phyloP scores from a whole-genome alignment of 306 rosid genomes.

The Gillenia trifoliata region DNA sequence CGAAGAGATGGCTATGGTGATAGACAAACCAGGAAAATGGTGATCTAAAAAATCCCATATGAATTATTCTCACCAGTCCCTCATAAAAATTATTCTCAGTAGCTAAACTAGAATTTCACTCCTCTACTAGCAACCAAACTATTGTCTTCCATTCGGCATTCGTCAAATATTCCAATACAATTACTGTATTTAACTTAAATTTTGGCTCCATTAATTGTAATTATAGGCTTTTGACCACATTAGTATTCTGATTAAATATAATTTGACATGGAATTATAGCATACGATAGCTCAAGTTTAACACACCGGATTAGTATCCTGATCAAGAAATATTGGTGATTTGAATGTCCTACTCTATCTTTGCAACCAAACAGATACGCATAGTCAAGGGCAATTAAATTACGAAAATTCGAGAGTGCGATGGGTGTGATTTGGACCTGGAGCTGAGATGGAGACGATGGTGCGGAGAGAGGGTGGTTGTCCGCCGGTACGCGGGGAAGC shows the following conservation, averaged over 20 bases:
- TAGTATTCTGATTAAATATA: neutral
- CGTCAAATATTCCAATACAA: neutral
- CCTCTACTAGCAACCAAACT: neutral
- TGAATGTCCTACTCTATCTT: slow-evolving; percentile 3
- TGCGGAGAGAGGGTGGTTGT: slow-evolving; percentile 51
- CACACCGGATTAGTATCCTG: neutral
- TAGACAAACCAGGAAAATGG: neutral
- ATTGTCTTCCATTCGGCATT: neutral
- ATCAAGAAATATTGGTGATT: neutral
- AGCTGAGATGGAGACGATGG: slow-evolving; percentile 23
- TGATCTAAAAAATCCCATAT: too few species aligned
- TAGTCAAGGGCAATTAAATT: neutral
- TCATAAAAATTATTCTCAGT: too few species aligned
- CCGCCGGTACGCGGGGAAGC: slow-evolving; percentile 56
- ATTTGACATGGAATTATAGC: neutral
- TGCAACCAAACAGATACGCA: slow-evolving; percentile 13
- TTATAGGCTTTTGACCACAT: neutral
- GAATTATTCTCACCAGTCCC: too few species aligned
- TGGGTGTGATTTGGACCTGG: slow-evolving; percentile 39
- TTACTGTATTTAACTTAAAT: neutral
- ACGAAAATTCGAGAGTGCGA: neutral
- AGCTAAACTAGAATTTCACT: neutral
- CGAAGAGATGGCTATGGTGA: neutral
- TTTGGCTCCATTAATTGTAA: neutral
- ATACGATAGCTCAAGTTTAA: neutral